A percentile compares a stretch with the other conserved stretches of the same genome.
Evolutionary conservation across 2,329 filamentous ascomycete genomes (phyloP).

Genomic region (Colletotrichum lupini): DNA sequence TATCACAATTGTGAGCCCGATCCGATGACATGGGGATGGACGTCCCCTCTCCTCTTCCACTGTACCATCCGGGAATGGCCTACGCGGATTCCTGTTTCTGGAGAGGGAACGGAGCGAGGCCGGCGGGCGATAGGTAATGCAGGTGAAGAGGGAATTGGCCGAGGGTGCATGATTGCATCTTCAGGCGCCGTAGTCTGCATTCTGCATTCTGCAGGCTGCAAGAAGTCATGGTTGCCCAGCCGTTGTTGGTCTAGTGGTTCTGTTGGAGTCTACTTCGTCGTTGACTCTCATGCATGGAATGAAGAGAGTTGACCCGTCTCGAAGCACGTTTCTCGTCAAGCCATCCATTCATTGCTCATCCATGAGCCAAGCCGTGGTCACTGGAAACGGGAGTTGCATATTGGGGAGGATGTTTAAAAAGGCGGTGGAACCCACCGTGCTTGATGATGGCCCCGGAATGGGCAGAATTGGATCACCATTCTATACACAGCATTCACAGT

Average conservation of each 20-base stretch:
- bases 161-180: neutral
- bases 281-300: slow-evolving; percentile 9
- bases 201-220: neutral
- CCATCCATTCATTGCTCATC: neutral
- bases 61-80: neutral
- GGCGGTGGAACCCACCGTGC: slow-evolving; percentile 13
- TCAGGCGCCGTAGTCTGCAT: neutral
- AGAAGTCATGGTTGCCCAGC: neutral
- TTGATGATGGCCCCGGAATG: neutral
- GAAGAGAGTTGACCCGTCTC: neutral
- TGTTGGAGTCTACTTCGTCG: slow-evolving; percentile 5
- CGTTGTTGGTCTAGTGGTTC: neutral
- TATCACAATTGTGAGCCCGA: neutral
- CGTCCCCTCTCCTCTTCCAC: neutral
- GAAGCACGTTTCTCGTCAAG: neutral
- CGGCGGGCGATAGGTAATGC: neutral
- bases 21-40: slow-evolving; percentile 8
- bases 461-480: neutral
- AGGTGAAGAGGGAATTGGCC: neutral
- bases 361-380: neutral
- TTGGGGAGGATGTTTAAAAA: neutral
- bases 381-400: neutral
- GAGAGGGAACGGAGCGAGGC: neutral
- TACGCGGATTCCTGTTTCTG: neutral
- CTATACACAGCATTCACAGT: neutral